Evolutionary conservation across 2,329 filamentous ascomycete genomes (phyloP), one percentile per base, ranked within the genome.

Genomic region (Eutypella sp.): DNA sequence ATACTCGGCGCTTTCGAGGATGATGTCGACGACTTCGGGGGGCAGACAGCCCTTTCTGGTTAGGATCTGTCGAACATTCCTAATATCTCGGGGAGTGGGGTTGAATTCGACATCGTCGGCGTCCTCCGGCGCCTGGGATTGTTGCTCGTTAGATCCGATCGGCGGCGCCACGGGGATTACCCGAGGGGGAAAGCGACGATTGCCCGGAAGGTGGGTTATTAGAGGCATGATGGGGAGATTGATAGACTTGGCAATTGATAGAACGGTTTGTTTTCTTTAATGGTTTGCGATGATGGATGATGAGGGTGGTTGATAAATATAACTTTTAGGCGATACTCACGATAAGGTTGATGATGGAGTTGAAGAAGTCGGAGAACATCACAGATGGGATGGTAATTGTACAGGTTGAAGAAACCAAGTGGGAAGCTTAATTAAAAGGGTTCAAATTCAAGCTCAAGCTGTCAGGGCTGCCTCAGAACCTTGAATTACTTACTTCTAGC

Each of bases 1-100:
- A 61, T 84, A 84, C 61, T 83, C 79, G 45, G 79, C 81, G 23
- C 67, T 59, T 55, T 85, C 80, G 44, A 84, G 61, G 39, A 85
- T 72, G 39, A 62, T 58, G 54, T 83, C 74, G 31, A 81, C 65
- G 0, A 85, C 48, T 48, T 84, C 81, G 2, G 68, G 59, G 0
- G 81, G 81, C 2, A 84, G 63, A 2, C 58, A 59, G 6, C 64
- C 61, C 10, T 61, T 65, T 43, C 68, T 66, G 22, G 55, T 57
- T n/a, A 84, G 57, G 59, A 78, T 69, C 11, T 67, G 56, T 44
- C 75, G 76, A 10, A 73, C 69, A 1, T 73, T 59, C 3, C 72
- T 50, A 1, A 82, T 72, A 57, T 84, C 78, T 34, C 51, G 47
- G 4, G 56, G 55, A 19, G 38, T 54, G 10, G 51, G 41, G n/a